Percentiles rank a stretch among this genome's conserved stretches.
These are phyloP conservation scores for Pythium aphanidermatum DNA, from an alignment of 352 stramenopile genomes.

Conservation along the genomic window DNA sequence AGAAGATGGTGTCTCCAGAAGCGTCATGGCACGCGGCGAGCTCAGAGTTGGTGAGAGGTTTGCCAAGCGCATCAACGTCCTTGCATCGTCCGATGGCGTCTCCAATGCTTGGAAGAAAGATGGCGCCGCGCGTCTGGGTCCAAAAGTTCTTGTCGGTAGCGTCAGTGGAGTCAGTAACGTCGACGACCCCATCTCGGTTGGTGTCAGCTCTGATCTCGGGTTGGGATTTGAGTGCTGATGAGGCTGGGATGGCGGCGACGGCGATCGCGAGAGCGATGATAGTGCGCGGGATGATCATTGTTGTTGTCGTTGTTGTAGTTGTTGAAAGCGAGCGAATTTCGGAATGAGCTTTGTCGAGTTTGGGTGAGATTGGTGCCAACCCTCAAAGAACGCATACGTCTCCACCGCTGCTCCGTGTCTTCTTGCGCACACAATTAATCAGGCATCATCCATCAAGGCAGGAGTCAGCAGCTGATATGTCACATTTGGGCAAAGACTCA, in stretches of 20 bases:
- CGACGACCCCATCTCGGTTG: conserved; percentile 6
- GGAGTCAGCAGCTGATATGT: no score
- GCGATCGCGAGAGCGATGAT: not conserved
- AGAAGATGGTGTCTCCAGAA: conserved; percentile 1
- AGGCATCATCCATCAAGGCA: no score
- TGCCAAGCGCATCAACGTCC: conserved; percentile 5
- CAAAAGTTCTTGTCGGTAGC: conserved; percentile 1
- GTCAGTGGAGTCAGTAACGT: conserved; percentile 3
- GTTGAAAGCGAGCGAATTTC: no score
- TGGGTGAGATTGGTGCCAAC: no score
- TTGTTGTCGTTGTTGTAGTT: no score
- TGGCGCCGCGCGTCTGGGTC: conserved; percentile 1
- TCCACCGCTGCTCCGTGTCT: no score
- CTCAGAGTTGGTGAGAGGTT: conserved; percentile 7
- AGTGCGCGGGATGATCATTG: no score
- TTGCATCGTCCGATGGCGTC: not conserved
- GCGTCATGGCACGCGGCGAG: conserved; percentile 9
- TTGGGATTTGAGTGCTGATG: not conserved
- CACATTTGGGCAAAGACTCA: no score
- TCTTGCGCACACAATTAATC: no score
- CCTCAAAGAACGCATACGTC: no score
- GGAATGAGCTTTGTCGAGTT: no score
- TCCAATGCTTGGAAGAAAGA: conserved; percentile 14
- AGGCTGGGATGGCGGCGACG: not conserved
- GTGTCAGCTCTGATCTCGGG: conserved; percentile 6